Evolutionary conservation across 2,329 filamentous ascomycete species (phyloP), one percentile per base, ranked within the genome.

Genomic region (Fusarium praegraminearum): DNA sequence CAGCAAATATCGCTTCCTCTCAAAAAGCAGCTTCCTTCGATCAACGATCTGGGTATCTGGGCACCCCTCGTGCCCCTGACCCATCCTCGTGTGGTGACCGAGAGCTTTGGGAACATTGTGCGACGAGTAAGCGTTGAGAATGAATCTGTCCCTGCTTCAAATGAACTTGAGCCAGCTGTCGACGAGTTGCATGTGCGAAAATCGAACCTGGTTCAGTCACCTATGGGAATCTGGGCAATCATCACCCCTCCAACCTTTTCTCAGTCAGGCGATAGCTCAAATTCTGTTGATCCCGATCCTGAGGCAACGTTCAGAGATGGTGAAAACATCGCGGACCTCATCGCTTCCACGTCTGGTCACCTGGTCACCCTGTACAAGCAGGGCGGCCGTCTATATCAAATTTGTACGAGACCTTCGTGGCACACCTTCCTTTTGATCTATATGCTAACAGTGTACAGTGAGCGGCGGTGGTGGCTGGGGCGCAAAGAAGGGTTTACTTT

Each of bases 401-500:
- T 80, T 13, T 73, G 78, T 79, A 74, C 26, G 78, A 69, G 26
- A 24, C 28, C 32, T 18, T 24, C 7, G 9, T 24, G 9, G 26
- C 26, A 41, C n/a, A 4, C 26, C 2, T 43, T 13, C 2, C 1
- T 13, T 30, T n/a, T 35, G n/a, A 20, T 32, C 2, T 33, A 15
- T 33, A 5, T 36, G 20, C 72, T 79, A 60, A 78, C 49, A 36
- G 8, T 24, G 5, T 32, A 3, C 44, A 85, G 87, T 94, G 67
- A 94, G 92, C 73, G 93, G 93, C 7, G 93, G 93, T 46, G 93
- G 93, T 43, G 93, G 93, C 22, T 97, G 93, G 93, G 93, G 93
- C 18, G 83, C 87, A 58, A 96, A 95, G 77, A 89, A 91, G 73
- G 93, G 93, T 1, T 81, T 97, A 1, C 81, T 97, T 5, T 93